Evolutionary conservation across 306 rosid species (phyloP).

Genomic region (Argentina anserina): DNA sequence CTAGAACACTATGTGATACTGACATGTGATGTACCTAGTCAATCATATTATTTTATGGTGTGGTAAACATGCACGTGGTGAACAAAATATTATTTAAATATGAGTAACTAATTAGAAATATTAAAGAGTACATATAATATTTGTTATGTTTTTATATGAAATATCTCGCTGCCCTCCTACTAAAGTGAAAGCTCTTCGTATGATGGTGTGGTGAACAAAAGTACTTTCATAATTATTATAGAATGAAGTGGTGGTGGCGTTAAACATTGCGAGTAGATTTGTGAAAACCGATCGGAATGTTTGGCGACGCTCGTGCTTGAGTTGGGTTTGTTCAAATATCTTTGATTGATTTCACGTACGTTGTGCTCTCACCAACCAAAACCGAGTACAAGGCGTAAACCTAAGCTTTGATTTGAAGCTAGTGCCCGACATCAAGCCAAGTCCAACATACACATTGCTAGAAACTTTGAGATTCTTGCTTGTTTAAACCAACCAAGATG

Average conservation of each 20-base stretch:
- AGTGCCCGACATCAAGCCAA: constrained; percentile 6
- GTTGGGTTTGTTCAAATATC: constrained; percentile 12
- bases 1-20: too few species aligned
- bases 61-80: too few species aligned
- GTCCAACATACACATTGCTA: neutral
- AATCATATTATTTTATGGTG: too few species aligned
- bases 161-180: neutral
- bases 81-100: too few species aligned
- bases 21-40: too few species aligned
- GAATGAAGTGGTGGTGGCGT: neutral
- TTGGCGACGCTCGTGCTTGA: constrained; percentile 13
- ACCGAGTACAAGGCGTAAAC: neutral
- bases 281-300: constrained; percentile 1
- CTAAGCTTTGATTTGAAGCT: neutral
- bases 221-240: neutral
- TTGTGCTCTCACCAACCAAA: constrained; percentile 26
- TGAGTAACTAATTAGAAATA: too few species aligned
- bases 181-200: neutral
- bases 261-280: neutral
- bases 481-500: neutral
- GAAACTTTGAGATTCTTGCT: constrained; percentile 11
- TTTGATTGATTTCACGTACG: neutral
- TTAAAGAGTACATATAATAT: too few species aligned
- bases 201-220: neutral
- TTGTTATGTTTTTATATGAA: neutral